phyloP scores from a whole-genome alignment of 225 moss, liverwort and hornwort genomes.

The Marchantia polymorpha region DNA sequence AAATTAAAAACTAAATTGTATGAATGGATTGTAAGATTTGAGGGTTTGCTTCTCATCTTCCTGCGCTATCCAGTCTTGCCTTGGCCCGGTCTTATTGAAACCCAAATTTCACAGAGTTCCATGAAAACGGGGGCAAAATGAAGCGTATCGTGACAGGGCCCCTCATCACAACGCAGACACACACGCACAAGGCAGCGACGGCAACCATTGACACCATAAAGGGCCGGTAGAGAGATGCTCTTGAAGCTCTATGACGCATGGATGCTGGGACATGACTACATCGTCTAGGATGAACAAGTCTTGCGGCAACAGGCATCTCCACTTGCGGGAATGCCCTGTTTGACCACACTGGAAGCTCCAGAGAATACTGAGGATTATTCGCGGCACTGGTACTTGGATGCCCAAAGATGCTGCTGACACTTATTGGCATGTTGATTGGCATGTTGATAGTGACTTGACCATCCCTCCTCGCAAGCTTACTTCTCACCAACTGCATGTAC shows the following conservation, averaged over 20 bases:
- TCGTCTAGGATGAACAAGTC: conserved; percentile 33
- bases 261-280: conserved; percentile 46
- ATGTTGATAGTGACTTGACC: conserved; percentile 32
- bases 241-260: conserved; percentile 42
- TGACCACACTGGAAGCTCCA: conserved; percentile 44
- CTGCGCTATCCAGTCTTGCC: background rate
- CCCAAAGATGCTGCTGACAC: conserved; percentile 10
- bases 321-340: conserved; percentile 4
- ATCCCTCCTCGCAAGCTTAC: conserved; percentile 58
- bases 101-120: conserved; percentile 39
- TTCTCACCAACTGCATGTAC: conserved; percentile 60
- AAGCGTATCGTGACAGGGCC: conserved; percentile 39
- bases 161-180: conserved; percentile 69
- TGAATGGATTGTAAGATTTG: conserved; percentile 20
- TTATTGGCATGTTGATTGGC: conserved; percentile 20
- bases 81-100: conserved; percentile 10
- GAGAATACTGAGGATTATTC: background rate
- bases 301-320: conserved; percentile 8
- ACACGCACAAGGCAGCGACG: conserved; percentile 77
- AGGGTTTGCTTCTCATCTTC: conserved; percentile 16
- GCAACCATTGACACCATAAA: conserved; percentile 86
- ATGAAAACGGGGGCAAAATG: conserved; percentile 45
- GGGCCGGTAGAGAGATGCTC: conserved; percentile 52
- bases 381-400: conserved; percentile 12
- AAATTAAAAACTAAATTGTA: conserved; percentile 9